Percentiles rank a stretch among this genome's conserved stretches.
These are phyloP conservation scores for Pueraria montana DNA, from an alignment of 306 rosid species.

Conservation along the genomic window DNA sequence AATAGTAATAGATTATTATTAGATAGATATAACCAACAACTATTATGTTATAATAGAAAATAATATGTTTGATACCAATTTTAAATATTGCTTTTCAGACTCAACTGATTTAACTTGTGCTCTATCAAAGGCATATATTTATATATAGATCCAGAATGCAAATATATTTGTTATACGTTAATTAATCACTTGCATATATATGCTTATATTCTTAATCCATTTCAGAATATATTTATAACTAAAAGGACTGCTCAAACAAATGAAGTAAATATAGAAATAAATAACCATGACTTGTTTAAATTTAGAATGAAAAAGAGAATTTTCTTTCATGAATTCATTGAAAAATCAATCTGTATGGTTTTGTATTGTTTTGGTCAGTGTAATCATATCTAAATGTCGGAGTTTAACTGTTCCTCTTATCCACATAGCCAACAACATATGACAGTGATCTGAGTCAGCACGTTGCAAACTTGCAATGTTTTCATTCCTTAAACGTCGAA, in stretches of 20 bases:
- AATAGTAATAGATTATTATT: not conserved
- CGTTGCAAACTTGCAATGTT: not conserved
- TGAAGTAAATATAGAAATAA: not conserved
- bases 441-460: constrained; percentile 44
- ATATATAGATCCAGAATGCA: not conserved
- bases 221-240: not conserved
- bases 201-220: not conserved
- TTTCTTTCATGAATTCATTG: not conserved
- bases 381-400: not conserved
- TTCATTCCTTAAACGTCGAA: constrained; percentile 8
- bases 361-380: not conserved
- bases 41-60: constrained; percentile 12
- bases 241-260: not conserved
- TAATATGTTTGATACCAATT: not conserved
- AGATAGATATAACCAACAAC: not conserved
- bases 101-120: not conserved
- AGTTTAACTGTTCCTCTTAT: constrained; percentile 12
- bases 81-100: not conserved
- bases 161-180: not conserved
- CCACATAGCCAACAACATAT: not conserved
- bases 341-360: not conserved
- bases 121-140: not conserved
- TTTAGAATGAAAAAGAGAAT: not conserved
- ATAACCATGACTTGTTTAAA: not conserved
- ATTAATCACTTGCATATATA: not conserved